Conservation (phyloP, 495 filamentous ascomycete species). For the Amniculicola lignicola region DNA sequence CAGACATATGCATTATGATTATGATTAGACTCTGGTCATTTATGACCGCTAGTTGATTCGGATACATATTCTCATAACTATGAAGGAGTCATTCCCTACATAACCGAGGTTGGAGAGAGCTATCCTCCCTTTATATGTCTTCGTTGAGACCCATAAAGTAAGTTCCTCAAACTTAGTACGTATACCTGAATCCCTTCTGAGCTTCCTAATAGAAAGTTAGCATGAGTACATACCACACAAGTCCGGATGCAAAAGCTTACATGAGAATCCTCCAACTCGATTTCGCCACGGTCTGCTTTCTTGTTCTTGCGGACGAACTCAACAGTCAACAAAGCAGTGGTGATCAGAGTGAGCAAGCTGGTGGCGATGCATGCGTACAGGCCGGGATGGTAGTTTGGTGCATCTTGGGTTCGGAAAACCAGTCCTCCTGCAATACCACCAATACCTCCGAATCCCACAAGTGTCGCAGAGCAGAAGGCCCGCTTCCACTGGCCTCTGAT, state of each 20-base stretch:
- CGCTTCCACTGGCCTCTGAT: slow-evolving; percentile 38
- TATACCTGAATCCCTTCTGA: slow-evolving; percentile 33
- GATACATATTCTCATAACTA: too few species aligned
- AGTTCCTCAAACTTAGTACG: slow-evolving; percentile 26
- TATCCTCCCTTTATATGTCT: too few species aligned
- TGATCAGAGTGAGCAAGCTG: slow-evolving; percentile 26
- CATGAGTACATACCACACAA: not conserved
- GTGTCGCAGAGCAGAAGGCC: slow-evolving; percentile 35
- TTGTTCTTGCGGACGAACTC: slow-evolving; percentile 26
- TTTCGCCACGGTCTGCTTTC: slow-evolving; percentile 33
- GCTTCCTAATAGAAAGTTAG: slow-evolving; percentile 19
- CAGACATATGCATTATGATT: too few species aligned
- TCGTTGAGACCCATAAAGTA: too few species aligned
- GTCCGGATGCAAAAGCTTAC: slow-evolving; percentile 12
- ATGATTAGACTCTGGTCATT: too few species aligned
- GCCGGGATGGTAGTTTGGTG: slow-evolving; percentile 32
- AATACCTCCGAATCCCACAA: slow-evolving; percentile 39
- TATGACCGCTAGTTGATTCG: too few species aligned
- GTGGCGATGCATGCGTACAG: slow-evolving; percentile 35
- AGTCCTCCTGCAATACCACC: slow-evolving; percentile 37
- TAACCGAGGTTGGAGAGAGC: too few species aligned
- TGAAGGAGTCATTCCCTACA: too few species aligned
- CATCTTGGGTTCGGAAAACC: slow-evolving; percentile 36
- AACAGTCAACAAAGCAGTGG: slow-evolving; percentile 17
- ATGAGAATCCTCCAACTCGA: slow-evolving; percentile 28